Evolutionary conservation across 768 basidiomycete species (phyloP).

Genomic region (Mycena epipterygia): DNA sequence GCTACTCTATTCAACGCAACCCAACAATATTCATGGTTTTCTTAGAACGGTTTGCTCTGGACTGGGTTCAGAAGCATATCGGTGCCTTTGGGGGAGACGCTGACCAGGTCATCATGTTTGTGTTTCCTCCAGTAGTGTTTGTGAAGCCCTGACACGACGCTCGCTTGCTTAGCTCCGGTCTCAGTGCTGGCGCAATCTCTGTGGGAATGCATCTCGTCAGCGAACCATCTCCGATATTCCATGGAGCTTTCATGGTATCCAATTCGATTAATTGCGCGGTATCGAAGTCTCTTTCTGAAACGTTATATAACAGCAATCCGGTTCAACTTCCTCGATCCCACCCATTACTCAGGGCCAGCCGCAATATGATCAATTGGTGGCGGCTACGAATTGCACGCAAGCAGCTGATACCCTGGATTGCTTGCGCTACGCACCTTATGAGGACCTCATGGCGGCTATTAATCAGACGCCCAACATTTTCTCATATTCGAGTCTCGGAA

Average conservation of each 20-base stretch:
- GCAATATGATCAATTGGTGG: not conserved
- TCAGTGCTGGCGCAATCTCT: not conserved
- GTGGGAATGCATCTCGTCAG: not conserved
- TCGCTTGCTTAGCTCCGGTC: not conserved
- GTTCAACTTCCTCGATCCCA: not conserved
- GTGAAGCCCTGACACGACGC: not conserved
- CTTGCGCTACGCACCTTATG: not conserved
- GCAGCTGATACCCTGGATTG: not conserved
- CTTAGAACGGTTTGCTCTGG: too few species aligned
- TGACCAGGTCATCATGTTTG: not conserved
- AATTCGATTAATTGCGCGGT: too few species aligned
- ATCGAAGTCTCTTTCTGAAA: too few species aligned
- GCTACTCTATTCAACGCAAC: not conserved
- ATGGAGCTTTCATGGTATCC: not conserved
- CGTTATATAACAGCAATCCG: not conserved
- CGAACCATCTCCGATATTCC: not conserved
- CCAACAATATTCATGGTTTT: not conserved
- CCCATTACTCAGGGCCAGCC: not conserved
- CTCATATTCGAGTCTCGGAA: not conserved
- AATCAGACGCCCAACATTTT: not conserved
- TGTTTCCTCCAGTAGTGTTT: not conserved
- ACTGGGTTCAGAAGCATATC: slow-evolving; percentile 8
- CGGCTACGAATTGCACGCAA: not conserved
- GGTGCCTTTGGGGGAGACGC: too few species aligned
- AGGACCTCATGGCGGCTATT: not conserved